phyloP scores from a whole-genome alignment of 2,329 filamentous ascomycete species.

The Talaromyces sp. region DNA sequence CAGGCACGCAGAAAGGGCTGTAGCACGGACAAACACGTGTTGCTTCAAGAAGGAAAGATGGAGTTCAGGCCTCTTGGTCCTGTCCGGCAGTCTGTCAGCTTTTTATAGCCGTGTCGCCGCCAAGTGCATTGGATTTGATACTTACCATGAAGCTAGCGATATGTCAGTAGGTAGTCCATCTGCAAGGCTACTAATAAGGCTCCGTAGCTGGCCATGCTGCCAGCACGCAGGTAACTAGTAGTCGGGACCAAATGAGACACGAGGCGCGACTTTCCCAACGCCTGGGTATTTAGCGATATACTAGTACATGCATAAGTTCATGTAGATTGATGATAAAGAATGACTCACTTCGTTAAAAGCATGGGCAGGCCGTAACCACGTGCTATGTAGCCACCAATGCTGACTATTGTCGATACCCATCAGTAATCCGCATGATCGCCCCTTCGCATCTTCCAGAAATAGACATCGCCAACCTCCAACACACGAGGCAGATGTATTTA shows the following conservation, averaged over 20 bases:
- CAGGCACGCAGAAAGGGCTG: neutral
- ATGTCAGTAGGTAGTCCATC: neutral
- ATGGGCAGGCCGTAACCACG: neutral
- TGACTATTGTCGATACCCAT: neutral
- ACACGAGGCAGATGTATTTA: neutral
- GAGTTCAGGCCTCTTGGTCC: neutral
- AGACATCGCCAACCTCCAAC: neutral
- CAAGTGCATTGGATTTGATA: neutral
- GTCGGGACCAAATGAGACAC: constrained; percentile 3
- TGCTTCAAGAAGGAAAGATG: neutral
- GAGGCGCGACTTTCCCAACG: constrained; percentile 4
- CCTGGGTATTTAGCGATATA: neutral
- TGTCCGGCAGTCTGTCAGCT: constrained; percentile 1
- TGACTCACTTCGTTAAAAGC: neutral
- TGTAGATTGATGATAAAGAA: neutral
- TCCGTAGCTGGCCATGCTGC: neutral
- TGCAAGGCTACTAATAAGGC: neutral
- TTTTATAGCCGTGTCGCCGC: neutral
- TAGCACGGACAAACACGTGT: neutral
- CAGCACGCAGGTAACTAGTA: neutral
- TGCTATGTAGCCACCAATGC: neutral
- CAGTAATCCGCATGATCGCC: neutral
- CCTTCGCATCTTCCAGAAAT: neutral
- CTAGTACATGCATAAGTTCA: neutral
- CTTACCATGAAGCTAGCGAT: neutral